Base-by-base conservation (phyloP, 2,329 filamentous ascomycete genomes). In the Monilinia aucupariae region DNA sequence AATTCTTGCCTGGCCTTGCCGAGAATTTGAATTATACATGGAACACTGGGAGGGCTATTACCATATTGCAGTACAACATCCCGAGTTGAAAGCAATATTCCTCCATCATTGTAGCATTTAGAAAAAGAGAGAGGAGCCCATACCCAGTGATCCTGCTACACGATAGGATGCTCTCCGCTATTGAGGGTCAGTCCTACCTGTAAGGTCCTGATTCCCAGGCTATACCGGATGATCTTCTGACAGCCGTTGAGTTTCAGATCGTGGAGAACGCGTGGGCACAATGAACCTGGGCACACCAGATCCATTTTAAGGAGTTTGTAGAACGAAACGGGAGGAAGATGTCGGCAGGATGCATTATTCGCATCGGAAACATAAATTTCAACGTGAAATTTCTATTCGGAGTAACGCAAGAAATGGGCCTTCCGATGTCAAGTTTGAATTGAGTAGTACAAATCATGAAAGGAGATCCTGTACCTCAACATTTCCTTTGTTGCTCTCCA, bases 161-260 rank as follows among this genome's bases (percentile, higher is more conserved):
- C 54, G 54, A 58, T 58, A 47, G 41, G 13, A 58, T 47, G 39
- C 54, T 17, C 30, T 58, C 54, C 54, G 41, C 54, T 47, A 34
- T 37, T 58, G 41, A 58, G 54, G 41, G 30, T 47, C 54, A 47
- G 54, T 58, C 30, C 54, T 47, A 58, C 54, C 54, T 58, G 41
- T 34, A 34, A 47, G 30, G 41, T 58, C 43, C 43, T 58, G 54
- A n/a, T 37, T 58, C 43, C 41, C 12, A 41, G 25, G 43, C 52
- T 37, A 64, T 61, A 61, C 62, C 62, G 41, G 62, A 61, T 60
- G 62, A 64, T 64, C 56, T 61, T 64, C 41, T 69, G 65, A 68
- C 67, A 70, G 67, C 68, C 66, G 68, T 67, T 68, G 56, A 59
- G 70, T 72, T 69, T 72, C 70, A 73, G 67, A 68, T 66, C 58